These are phyloP conservation scores for Aristolochia contorta DNA, from an alignment of 164 flowering plant species.

Conservation along the genomic window DNA sequence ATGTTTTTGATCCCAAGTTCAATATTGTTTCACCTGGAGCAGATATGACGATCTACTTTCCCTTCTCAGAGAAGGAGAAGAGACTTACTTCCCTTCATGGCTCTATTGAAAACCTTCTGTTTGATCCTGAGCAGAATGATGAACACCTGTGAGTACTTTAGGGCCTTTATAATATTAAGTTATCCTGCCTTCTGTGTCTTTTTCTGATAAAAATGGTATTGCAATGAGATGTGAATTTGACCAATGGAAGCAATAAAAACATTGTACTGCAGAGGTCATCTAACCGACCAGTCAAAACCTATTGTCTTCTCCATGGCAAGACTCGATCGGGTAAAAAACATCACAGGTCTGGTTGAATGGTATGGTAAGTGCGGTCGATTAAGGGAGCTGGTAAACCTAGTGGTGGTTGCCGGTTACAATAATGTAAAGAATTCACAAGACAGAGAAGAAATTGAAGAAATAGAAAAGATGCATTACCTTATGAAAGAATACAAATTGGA, in stretches of 20 bases:
- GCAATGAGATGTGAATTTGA: no score
- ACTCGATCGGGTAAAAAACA: conserved; percentile 87
- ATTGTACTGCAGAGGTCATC: conserved; percentile 39
- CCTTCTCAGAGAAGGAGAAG: conserved; percentile 49
- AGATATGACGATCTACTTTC: conserved; percentile 77
- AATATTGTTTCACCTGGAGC: conserved; percentile 98
- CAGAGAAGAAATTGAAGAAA: conserved; percentile 87
- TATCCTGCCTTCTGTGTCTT: no score
- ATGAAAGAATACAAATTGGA: conserved; percentile 54
- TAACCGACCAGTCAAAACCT: conserved; percentile 81
- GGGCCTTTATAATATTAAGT: no score
- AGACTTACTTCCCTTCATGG: conserved; percentile 76
- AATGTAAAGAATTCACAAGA: conserved; percentile 76
- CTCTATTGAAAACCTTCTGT: conserved; percentile 65
- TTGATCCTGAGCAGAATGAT: conserved; percentile 66
- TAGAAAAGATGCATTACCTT: conserved; percentile 84
- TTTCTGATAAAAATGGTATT: no score
- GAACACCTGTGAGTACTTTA: conserved; percentile 58
- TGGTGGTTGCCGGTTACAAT: conserved; percentile 70
- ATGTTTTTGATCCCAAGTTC: conserved; percentile 98
- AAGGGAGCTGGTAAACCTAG: conserved; percentile 75
- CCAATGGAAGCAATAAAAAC: no score
- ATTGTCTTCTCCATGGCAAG: conserved; percentile 95
- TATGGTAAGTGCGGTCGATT: conserved; percentile 52
- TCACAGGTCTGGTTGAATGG: conserved; percentile 83